Evolutionary conservation across 768 basidiomycete species (phyloP), one percentile per base, ranked within the genome.

Genomic region (Hysterangium stoloniferum): DNA sequence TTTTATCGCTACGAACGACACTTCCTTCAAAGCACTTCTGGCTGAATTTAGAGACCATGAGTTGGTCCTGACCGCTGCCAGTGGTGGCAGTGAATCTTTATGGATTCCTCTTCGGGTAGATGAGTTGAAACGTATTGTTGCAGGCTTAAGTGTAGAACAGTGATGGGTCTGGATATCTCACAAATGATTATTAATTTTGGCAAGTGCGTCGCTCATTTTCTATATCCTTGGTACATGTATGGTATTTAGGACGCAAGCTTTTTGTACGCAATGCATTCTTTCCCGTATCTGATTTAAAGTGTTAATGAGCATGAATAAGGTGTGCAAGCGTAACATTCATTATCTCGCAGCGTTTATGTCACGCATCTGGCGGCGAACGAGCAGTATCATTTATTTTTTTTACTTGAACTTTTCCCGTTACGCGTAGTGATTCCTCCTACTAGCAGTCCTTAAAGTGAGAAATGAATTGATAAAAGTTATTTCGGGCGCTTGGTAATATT

Each of bases 31-130:
- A 35, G 77, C 89, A 7, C 70, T 95, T 29, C 68, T 97, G 45
- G 82, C 82, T 11, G 95, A 98, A 66, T 97, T 93, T 64, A 77
- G 79, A 59, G 95, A 98, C 64, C 95, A 99, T 57, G 80, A 79
- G 2, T 62, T 97, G 61, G 79, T 97, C n/a, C 71, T 88, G 34
- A 41, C 40, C 12, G 28, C 40, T 12, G 40, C 28, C 15, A 41
- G 15, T 19, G 40, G 40, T 11, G 40, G 40, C 22, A 41, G 40
- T 41, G 40, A 41, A 13, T 41, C 20, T 19, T 41, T 41, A 41
- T 41, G 40, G 40, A 41, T 41, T 22, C 40, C 40, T 12, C 40
- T 41, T 12, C 12, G 40, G 19, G 13, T 12, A 22, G 4, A 9
- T 41, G 40, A 41, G 28, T 41, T 41, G 28, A 12, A 19, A 17